Conservation (phyloP, 2,329 filamentous ascomycete species). For the Stachybotrys elegans region DNA sequence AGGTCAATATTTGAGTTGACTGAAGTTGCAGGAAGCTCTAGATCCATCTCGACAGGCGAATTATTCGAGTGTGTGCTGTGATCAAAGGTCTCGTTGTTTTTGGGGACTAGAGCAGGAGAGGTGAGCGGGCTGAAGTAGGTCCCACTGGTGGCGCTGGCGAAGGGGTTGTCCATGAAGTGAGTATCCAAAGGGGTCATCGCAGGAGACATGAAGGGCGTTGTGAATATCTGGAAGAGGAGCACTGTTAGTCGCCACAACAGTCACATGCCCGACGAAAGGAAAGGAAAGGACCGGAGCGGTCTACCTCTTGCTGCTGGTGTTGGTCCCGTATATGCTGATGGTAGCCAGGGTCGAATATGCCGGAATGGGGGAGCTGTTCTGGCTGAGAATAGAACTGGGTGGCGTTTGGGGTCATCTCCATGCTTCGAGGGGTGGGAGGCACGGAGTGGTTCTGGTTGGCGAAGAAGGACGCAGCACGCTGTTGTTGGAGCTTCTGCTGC, state of each 20-base stretch:
- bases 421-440: slow-evolving; percentile 75
- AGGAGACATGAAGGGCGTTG: slow-evolving; percentile 74
- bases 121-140: slow-evolving; percentile 81
- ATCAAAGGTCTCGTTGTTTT: slow-evolving; percentile 51
- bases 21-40: slow-evolving; percentile 36
- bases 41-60: slow-evolving; percentile 54
- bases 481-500: slow-evolving; percentile 58
- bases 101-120: slow-evolving; percentile 73
- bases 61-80: slow-evolving; percentile 40
- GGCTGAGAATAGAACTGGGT: slow-evolving; percentile 56
- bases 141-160: slow-evolving; percentile 59
- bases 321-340: slow-evolving; percentile 60
- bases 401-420: slow-evolving; percentile 63
- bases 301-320: slow-evolving; percentile 62
- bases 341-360: slow-evolving; percentile 59
- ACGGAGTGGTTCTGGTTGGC: slow-evolving; percentile 55
- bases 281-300: slow-evolving; percentile 22
- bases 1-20: slow-evolving; percentile 38
- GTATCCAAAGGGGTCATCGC: slow-evolving; percentile 75
- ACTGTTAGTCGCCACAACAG: slow-evolving; percentile 8
- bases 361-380: slow-evolving; percentile 47
- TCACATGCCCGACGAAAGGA: background rate
- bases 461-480: slow-evolving; percentile 53
- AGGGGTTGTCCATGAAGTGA: slow-evolving; percentile 58
- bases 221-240: background rate